Evolutionary conservation across 2,329 filamentous ascomycete species (phyloP), one percentile per base, ranked within the genome.

Genomic region (Fusarium abutilonis): DNA sequence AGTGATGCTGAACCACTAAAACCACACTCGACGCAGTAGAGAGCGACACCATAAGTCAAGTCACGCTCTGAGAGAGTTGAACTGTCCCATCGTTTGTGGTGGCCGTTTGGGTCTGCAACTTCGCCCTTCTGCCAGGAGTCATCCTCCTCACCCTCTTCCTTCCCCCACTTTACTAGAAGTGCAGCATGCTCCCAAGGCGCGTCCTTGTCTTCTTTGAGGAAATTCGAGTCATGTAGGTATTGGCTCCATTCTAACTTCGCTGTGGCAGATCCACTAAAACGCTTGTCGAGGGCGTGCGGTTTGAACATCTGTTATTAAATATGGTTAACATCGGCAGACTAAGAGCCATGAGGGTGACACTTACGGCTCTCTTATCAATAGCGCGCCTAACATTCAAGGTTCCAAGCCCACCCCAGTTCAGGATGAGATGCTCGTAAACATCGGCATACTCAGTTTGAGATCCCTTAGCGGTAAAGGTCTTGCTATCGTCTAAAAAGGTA

Each of bases 311-410:
- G 3, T 3, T 8, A 17, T 9, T 11, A 3, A 5, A 4, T 2
- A 10, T 6, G 6, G 13, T 32, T 7, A n/a, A n/a, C 31, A 13
- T 6, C 13, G 7, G 11, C 11, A 6, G 11, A n/a, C 31, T 2
- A 32, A 32, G 5, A 32, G 13, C 3, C 11, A 7, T 6, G 6
- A n/a, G 13, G 13, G 4, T 11, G 29, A n/a, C 13, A 49, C 47
- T 31, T 26, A 64, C 61, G 10, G 32, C 43, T 60, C 61, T 52
- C 5, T 64, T 64, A 8, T 60, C 40, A 23, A 56, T 13, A 3
- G 44, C 52, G 3, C 56, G 56, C 9, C 52, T 51, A 6, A 63
- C 19, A 3, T 52, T 60, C 2, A 56, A 4, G 13, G 54, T 56
- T 1, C 50, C 59, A 1, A 64, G 23, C 0, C 45, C 19, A 2